These are phyloP conservation scores for Phaffia rhodozyma DNA, from an alignment of 1,284 basidiomycete genomes.

Conservation along the genomic window DNA sequence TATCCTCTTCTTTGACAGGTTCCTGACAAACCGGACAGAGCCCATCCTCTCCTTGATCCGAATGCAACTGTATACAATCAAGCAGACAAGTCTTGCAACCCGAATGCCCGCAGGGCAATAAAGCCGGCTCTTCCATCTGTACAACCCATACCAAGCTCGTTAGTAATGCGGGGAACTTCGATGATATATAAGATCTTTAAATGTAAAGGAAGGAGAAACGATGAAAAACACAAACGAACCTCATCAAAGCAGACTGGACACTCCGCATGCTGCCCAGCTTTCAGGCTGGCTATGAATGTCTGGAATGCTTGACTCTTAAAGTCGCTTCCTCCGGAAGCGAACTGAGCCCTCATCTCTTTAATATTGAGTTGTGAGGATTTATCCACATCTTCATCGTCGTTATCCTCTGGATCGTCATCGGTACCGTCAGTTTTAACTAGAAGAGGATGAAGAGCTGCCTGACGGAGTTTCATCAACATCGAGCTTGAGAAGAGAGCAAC, in stretches of 20 bases:
- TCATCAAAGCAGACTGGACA: constrained; percentile 73
- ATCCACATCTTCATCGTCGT: constrained; percentile 38
- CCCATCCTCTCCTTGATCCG: constrained; percentile 52
- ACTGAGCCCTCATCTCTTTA: constrained; percentile 51
- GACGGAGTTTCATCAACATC: constrained; percentile 49
- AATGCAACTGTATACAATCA: constrained; percentile 50
- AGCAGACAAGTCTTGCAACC: constrained; percentile 73
- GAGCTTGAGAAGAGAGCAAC: constrained; percentile 5
- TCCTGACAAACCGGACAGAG: constrained; percentile 59
- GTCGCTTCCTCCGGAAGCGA: constrained; percentile 40
- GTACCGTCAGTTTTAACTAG: constrained; percentile 49
- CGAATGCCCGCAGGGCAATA: constrained; percentile 15
- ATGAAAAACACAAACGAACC: constrained; percentile 47
- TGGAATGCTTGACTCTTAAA: constrained; percentile 42
- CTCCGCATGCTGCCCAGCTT: constrained; percentile 38
- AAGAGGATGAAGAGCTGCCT: constrained; percentile 72
- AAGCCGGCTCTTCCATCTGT: constrained; percentile 11
- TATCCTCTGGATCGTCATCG: constrained; percentile 39
- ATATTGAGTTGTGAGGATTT: constrained; percentile 35
- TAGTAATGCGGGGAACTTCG: neutral
- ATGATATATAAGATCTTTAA: neutral
- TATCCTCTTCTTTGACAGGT: constrained; percentile 46
- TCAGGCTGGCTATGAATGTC: neutral
- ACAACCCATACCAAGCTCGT: neutral
- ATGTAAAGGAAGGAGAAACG: neutral